phyloP scores from a whole-genome alignment of 2,329 filamentous ascomycete species.

The Trichoderma oligosporum region DNA sequence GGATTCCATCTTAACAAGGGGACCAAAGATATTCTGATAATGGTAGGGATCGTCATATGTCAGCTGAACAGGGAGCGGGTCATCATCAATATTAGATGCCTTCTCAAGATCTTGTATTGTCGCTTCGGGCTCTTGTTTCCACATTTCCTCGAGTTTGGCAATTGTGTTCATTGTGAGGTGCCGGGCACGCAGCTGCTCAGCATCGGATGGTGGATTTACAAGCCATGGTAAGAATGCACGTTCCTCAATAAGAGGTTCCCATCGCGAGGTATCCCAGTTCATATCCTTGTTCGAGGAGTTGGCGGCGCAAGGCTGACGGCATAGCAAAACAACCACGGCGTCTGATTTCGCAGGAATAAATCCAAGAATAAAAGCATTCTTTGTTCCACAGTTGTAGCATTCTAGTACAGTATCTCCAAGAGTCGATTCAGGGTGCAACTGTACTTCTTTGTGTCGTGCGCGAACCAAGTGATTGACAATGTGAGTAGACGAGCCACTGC shows the following conservation, averaged over 20 bases:
- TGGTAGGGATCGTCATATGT: conserved; percentile 97
- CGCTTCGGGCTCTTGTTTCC: conserved; percentile 90
- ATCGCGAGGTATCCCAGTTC: conserved; percentile 98
- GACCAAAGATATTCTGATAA: conserved; percentile 98
- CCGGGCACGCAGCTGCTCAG: conserved; percentile 90
- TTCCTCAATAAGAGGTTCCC: conserved; percentile 96
- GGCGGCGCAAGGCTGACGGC: conserved; percentile 91
- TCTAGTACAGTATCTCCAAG: conserved; percentile 95
- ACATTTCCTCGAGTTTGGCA: conserved; percentile 93
- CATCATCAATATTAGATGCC: conserved; percentile 85
- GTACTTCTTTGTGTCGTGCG: conserved; percentile 96
- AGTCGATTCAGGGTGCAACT: conserved; percentile 87
- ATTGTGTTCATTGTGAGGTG: conserved; percentile 94
- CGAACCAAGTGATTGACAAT: conserved; percentile 98
- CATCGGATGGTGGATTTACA: conserved; percentile 81
- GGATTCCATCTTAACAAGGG: conserved; percentile 96
- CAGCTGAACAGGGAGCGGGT: conserved; percentile 85
- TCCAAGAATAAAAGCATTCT: conserved; percentile 94
- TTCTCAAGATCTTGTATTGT: conserved; percentile 92
- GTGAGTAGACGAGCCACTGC: conserved; percentile 93
- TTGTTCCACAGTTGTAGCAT: conserved; percentile 99
- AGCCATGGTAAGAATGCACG: conserved; percentile 94
- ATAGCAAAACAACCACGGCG: conserved; percentile 93
- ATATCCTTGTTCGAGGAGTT: conserved; percentile 97
- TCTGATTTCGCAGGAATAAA: conserved; percentile 99